A percentile compares a stretch with the other conserved stretches of the same genome.
phyloP scores from a whole-genome alignment of 2,329 filamentous ascomycete genomes.

The Ceratocystis eucalypticola region DNA sequence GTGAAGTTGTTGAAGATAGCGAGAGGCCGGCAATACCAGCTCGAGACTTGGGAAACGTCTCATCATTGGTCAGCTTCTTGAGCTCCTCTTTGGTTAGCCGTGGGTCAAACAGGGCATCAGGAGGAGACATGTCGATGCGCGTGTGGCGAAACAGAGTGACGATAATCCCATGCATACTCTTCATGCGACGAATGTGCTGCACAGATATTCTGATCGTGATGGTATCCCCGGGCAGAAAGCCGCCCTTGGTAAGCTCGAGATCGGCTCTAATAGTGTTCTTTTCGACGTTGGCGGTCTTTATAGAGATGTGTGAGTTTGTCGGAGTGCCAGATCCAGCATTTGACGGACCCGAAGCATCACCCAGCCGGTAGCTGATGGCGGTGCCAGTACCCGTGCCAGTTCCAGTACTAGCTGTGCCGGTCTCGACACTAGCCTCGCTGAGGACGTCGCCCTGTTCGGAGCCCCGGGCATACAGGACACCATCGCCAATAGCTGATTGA shows the following conservation, averaged over 20 bases:
- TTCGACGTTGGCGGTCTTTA: slow-evolving; percentile 28
- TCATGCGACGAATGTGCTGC: slow-evolving; percentile 76
- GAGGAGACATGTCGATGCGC: slow-evolving; percentile 65
- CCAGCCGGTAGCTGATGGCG: slow-evolving; percentile 9
- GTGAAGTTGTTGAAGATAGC: slow-evolving; percentile 71
- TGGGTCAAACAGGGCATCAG: slow-evolving; percentile 36
- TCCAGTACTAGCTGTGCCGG: slow-evolving; percentile 29
- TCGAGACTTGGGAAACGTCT: slow-evolving; percentile 74
- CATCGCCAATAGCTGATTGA: slow-evolving; percentile 31
- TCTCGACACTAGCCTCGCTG: slow-evolving; percentile 60
- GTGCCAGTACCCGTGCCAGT: slow-evolving; percentile 17
- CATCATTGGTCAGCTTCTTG: slow-evolving; percentile 59
- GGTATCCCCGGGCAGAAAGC: slow-evolving; percentile 72
- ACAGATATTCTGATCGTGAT: slow-evolving; percentile 69
- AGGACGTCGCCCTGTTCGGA: slow-evolving; percentile 36
- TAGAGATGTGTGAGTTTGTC: slow-evolving; percentile 11
- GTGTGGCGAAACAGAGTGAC: slow-evolving; percentile 85
- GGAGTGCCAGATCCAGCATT: slow-evolving; percentile 13
- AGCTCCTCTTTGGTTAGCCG: slow-evolving; percentile 48
- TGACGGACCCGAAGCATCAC: not conserved
- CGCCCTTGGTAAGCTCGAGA: slow-evolving; percentile 67
- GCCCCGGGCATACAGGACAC: slow-evolving; percentile 27
- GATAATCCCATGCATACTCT: slow-evolving; percentile 85
- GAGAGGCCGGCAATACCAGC: slow-evolving; percentile 79
- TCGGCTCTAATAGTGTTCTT: slow-evolving; percentile 76